Conservation (phyloP, 2,329 filamentous ascomycete genomes). For the Alternaria triticimaculans region DNA sequence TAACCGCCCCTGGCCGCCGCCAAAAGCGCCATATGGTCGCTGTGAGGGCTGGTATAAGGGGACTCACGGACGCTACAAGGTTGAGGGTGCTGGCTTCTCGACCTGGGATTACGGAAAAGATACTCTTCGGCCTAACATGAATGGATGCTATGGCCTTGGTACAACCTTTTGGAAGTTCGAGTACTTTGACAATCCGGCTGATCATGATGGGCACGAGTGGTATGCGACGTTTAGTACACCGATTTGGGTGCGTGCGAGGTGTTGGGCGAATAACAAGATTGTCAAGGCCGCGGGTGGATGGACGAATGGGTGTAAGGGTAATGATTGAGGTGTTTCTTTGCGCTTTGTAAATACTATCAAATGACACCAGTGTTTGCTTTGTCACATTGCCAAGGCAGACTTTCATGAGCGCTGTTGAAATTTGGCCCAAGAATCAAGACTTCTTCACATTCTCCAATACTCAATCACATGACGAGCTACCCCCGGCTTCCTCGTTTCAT, state of each 20-base stretch:
- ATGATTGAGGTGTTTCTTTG: neutral
- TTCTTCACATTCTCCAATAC: neutral
- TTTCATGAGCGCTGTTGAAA: neutral
- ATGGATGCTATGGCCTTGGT: constrained; percentile 7
- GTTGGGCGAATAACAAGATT: constrained; percentile 2
- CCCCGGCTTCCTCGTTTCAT: neutral
- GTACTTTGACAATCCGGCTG: neutral
- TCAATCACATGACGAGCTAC: neutral
- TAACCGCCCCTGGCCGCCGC: neutral
- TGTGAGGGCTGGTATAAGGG: constrained; percentile 10
- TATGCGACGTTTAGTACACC: neutral
- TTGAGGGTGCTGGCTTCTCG: constrained; percentile 2
- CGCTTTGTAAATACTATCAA: neutral
- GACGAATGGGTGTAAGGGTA: neutral
- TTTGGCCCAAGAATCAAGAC: neutral
- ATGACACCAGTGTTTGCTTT: neutral
- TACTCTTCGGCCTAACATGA: constrained; percentile 6
- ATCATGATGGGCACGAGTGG: neutral
- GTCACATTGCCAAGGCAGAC: neutral
- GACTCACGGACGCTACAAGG: neutral
- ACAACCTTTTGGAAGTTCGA: constrained; percentile 7
- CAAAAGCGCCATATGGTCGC: neutral
- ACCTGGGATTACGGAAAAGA: constrained; percentile 1
- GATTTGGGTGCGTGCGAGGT: neutral
- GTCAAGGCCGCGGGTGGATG: neutral